Percentiles rank a stretch among this genome's conserved stretches.
phyloP scores from a whole-genome alignment of 2,329 filamentous ascomycete genomes.

The Fusarium paranaense region DNA sequence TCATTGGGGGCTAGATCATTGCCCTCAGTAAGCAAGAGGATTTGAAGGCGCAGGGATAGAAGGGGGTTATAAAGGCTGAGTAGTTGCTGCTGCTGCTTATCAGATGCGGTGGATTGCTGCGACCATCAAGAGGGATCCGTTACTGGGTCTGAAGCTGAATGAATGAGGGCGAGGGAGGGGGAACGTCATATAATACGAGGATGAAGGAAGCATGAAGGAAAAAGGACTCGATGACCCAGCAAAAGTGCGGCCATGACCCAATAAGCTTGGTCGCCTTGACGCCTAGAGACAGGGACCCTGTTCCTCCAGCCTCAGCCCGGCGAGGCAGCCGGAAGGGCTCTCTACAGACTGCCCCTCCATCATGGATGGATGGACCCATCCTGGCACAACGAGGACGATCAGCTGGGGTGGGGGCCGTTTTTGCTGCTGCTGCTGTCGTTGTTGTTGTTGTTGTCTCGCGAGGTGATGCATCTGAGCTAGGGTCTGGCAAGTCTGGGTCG shows the following conservation, averaged over 20 bases:
- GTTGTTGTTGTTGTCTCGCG: neutral
- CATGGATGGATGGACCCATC: neutral
- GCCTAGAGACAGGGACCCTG: neutral
- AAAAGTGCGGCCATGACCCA: neutral
- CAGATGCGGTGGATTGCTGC: neutral
- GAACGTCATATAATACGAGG: conserved; percentile 17
- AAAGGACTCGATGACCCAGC: neutral
- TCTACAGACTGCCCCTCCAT: neutral
- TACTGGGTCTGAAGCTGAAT: neutral
- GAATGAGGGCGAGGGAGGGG: neutral
- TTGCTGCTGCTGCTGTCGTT: neutral
- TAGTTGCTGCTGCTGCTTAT: neutral
- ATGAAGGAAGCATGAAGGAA: conserved; percentile 1
- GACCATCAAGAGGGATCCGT: neutral
- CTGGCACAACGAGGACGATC: neutral
- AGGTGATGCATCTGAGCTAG: neutral
- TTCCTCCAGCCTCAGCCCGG: neutral
- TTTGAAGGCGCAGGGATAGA: conserved; percentile 5
- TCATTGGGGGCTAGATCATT: conserved; percentile 26
- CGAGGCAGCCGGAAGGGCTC: conserved; percentile 20
- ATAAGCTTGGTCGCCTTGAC: neutral
- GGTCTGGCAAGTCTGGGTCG: neutral
- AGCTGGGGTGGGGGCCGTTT: conserved; percentile 27
- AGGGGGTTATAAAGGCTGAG: neutral
- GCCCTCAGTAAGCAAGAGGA: neutral